Conservation (phyloP, 164 flowering plant genomes). For the Stephania japonica region DNA sequence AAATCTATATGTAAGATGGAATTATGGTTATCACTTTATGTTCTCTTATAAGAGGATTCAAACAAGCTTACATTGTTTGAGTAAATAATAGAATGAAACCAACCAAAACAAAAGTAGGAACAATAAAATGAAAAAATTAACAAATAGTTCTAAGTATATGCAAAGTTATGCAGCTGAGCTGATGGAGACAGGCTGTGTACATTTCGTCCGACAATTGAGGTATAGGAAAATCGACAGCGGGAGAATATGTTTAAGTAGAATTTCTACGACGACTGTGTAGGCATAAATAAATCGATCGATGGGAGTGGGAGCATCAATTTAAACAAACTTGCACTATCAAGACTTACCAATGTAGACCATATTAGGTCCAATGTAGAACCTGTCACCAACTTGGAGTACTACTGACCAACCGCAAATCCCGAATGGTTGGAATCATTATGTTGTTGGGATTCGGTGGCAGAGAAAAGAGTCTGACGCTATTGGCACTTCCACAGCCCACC, state of each 20-base stretch:
- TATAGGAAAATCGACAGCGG: slow-evolving; percentile 5
- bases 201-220: neutral
- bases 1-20: neutral
- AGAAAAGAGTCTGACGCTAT: neutral
- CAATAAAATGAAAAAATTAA: neutral
- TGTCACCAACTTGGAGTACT: slow-evolving; percentile 13
- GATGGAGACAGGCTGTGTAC: neutral
- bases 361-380: slow-evolving; percentile 13
- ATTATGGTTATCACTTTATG: neutral
- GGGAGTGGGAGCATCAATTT: slow-evolving; percentile 5
- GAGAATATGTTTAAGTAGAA: slow-evolving; percentile 4
- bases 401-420: slow-evolving; percentile 2
- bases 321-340: too few species aligned
- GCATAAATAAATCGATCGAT: slow-evolving; percentile 18
- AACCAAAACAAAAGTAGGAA: neutral
- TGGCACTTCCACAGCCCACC: neutral
- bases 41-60: neutral
- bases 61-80: neutral
- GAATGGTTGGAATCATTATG: neutral
- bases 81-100: neutral
- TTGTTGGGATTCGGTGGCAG: slow-evolving; percentile 8
- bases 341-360: too few species aligned
- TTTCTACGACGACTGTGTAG: neutral
- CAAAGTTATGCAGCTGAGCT: neutral
- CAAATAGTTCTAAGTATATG: neutral